Percentiles rank a stretch among this genome's conserved stretches.
phyloP scores from a whole-genome alignment of 805 yeast genomes.

The Metschnikowia gelsemii region DNA sequence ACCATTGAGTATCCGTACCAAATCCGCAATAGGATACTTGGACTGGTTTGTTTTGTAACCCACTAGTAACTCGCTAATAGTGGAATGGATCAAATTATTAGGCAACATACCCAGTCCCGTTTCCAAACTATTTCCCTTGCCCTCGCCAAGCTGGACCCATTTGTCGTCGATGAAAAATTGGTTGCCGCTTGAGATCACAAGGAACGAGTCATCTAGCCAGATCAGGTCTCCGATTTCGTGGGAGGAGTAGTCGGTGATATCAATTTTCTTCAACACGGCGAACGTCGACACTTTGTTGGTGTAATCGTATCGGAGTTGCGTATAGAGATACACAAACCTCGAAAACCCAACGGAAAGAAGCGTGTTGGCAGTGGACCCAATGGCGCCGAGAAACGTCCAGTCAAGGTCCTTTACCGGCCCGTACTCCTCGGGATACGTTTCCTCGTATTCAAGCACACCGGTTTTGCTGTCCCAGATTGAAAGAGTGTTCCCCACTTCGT shows the following conservation, averaged over 20 bases:
- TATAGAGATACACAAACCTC: constrained; percentile 60
- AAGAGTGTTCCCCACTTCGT: constrained; percentile 47
- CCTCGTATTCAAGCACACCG: constrained; percentile 64
- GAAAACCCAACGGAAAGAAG: constrained; percentile 79
- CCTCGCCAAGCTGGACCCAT: constrained; percentile 35
- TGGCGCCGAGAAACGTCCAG: constrained; percentile 66
- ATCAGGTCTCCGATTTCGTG: constrained; percentile 86
- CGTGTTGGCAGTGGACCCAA: constrained; percentile 49
- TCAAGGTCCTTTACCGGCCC: constrained; percentile 67
- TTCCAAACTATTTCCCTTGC: no score
- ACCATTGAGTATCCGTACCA: constrained; percentile 80
- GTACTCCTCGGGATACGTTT: constrained; percentile 32
- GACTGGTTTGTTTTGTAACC: constrained; percentile 27
- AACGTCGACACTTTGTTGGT: constrained; percentile 78
- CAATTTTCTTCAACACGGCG: constrained; percentile 70
- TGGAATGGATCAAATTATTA: constrained; percentile 48
- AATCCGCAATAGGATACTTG: constrained; percentile 54
- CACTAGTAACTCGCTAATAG: constrained; percentile 41
- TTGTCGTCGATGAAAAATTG: constrained; percentile 84
- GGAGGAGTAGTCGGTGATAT: constrained; percentile 66
- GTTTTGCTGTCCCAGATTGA: constrained; percentile 79
- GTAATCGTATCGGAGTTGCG: constrained; percentile 85
- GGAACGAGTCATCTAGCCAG: constrained; percentile 77
- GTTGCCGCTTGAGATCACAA: constrained; percentile 86
- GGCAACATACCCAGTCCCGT: no score